Base-by-base conservation (phyloP, 176 grass and related monocot species). In the Stipa capillata region DNA sequence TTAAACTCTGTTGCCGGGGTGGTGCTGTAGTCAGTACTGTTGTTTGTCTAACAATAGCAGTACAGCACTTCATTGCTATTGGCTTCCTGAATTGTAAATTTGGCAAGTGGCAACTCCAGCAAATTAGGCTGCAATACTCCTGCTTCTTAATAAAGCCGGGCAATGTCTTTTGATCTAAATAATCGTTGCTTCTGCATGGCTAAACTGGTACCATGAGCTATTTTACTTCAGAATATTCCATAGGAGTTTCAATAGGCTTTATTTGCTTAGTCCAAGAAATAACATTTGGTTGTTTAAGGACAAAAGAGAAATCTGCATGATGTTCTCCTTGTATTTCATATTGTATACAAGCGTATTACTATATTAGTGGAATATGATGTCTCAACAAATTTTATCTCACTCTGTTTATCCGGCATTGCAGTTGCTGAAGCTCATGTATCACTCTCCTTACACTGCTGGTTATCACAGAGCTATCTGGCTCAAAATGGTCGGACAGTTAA, bases 351-450 rank as follows among this genome's bases (percentile, higher is more conserved):
- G 53, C 40, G 72, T 59, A 15, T 82, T 72, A 27, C 27, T 69
- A 29, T 70, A 63, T 72, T 76, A 39, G 9, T 36, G 64, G 12
- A 74, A 27, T 68, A 48, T 37, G 21, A 54, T 45, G 1, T 35
- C 65, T 69, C 17, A 12, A 15, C 41, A 53, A 84, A 74, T 74
- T 44, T 4, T 10, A 49, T 76, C 47, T 82, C 31, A 91, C 62
- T 79, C 51, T 83, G 44, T 56, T 74, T 82, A 61, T 56, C 65
- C 59, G 36, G 18, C 65, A 70, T 29, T 82, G 78, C 81, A 99
- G 96, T 73, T 95, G 68, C 76, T 99, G 84, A 99, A 95, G 79
- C 86, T 99, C 44, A 95, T 95, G 96, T 99, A 93, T 72, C 96
- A 91, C 83, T 87, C 88, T 81, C 92, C 92, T 55, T 89, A 84